A percentile compares a stretch with the other conserved stretches of the same genome.
phyloP scores from a whole-genome alignment of 83 land plant species.

The Thuja plicata region DNA sequence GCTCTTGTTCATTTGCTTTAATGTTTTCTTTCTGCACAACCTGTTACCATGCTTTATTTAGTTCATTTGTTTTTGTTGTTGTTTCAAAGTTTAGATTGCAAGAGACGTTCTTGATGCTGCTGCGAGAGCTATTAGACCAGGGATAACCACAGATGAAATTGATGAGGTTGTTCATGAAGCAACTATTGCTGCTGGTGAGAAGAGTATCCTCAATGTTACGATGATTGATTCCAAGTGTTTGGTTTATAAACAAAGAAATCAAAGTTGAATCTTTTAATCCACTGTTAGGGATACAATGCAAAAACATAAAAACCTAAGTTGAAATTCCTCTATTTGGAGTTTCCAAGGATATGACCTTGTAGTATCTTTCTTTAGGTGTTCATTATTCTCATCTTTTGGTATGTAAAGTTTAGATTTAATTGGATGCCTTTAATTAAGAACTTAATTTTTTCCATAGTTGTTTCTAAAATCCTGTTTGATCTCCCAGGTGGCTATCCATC shows the following conservation, averaged over 20 bases:
- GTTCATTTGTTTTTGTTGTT: background rate
- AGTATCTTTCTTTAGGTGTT: background rate
- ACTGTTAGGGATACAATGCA: background rate
- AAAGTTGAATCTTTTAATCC: background rate
- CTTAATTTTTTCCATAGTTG: background rate
- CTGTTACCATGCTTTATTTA: background rate
- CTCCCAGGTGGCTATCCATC: conserved; percentile 95
- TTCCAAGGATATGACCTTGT: background rate
- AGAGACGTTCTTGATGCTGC: conserved; percentile 96
- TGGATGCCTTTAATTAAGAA: background rate
- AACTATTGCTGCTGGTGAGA: conserved; percentile 82
- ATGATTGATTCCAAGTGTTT: background rate
- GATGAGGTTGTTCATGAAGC: conserved; percentile 88
- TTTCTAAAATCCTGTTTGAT: background rate
- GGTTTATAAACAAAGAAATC: background rate
- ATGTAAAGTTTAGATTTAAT: background rate
- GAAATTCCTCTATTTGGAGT: background rate
- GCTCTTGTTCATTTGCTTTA: background rate
- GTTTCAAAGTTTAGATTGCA: conserved; percentile 56
- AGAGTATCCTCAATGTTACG: background rate
- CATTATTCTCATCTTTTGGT: background rate
- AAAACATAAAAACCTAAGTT: background rate
- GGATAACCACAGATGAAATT: conserved; percentile 91
- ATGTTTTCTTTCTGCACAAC: background rate
- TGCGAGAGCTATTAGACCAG: conserved; percentile 87